These are phyloP conservation scores for Holtermannia corniformis DNA, from an alignment of 768 basidiomycete genomes.

Conservation along the genomic window DNA sequence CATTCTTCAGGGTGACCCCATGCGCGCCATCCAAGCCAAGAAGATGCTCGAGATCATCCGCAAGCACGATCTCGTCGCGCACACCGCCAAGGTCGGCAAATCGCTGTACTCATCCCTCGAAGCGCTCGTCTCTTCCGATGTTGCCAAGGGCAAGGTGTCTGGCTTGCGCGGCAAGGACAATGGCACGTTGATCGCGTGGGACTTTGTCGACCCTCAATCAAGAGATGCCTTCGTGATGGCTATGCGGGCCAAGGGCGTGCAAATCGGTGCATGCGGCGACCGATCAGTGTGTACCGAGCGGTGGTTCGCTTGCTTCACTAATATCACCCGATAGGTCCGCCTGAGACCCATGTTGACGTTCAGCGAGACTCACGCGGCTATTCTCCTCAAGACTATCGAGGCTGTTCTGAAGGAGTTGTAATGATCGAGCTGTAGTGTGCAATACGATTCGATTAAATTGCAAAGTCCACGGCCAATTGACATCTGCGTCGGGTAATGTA, in stretches of 20 bases:
- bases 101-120: conserved; percentile 26
- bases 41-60: conserved; percentile 42
- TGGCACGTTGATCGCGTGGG: conserved; percentile 44
- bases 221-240: conserved; percentile 38
- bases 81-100: conserved; percentile 39
- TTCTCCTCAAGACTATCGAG: conserved; percentile 22
- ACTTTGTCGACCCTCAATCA: conserved; percentile 24
- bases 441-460: too few relatives aligned
- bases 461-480: too few relatives aligned
- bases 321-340: conserved; percentile 29
- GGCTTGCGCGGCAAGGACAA: conserved; percentile 38
- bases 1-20: conserved; percentile 38
- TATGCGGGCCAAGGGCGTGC: conserved; percentile 40
- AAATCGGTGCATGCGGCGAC: conserved; percentile 41
- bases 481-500: too few relatives aligned
- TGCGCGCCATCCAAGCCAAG: conserved; percentile 42
- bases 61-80: conserved; percentile 36
- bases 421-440: too few relatives aligned
- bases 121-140: conserved; percentile 6
- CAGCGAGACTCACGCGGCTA: conserved; percentile 35
- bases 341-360: conserved; percentile 42
- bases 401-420: conserved; percentile 18
- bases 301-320: not conserved
- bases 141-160: conserved; percentile 15
- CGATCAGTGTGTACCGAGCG: not conserved